phyloP scores from a whole-genome alignment of 2,329 filamentous ascomycete genomes.

The Apiospora pterosperma region DNA sequence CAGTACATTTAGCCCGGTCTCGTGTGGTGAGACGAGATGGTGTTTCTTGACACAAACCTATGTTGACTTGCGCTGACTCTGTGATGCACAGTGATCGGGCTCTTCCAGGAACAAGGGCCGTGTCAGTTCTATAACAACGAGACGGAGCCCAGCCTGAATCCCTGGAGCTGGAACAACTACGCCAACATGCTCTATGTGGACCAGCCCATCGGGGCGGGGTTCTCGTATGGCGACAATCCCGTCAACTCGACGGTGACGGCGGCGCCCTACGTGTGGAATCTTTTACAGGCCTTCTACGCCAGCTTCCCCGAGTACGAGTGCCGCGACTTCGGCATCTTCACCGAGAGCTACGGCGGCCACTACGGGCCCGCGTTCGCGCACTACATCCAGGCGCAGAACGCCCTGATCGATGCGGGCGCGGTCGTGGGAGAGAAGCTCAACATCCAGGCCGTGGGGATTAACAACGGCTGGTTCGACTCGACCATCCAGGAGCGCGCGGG shows the following conservation, averaged over 20 bases:
- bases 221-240: constrained; percentile 34
- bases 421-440: constrained; percentile 28
- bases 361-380: constrained; percentile 54
- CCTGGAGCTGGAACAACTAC: constrained; percentile 38
- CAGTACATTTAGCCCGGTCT: neutral
- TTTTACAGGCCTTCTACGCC: constrained; percentile 59
- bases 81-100: constrained; percentile 26
- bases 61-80: no score
- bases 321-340: constrained; percentile 52
- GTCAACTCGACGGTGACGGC: constrained; percentile 41
- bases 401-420: constrained; percentile 40
- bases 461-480: constrained; percentile 28
- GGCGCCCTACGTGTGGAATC: constrained; percentile 49
- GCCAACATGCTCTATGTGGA: constrained; percentile 41
- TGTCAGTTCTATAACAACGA: constrained; percentile 37
- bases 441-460: constrained; percentile 30
- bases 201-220: constrained; percentile 35
- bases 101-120: constrained; percentile 42
- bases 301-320: constrained; percentile 61
- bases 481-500: constrained; percentile 22
- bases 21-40: neutral
- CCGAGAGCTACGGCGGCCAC: constrained; percentile 55
- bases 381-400: constrained; percentile 56
- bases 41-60: no score
- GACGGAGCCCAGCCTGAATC: constrained; percentile 37